A percentile compares a stretch with the other conserved stretches of the same genome.
Conservation (phyloP, 1,284 basidiomycete genomes). For the Gomphus bonarii region DNA sequence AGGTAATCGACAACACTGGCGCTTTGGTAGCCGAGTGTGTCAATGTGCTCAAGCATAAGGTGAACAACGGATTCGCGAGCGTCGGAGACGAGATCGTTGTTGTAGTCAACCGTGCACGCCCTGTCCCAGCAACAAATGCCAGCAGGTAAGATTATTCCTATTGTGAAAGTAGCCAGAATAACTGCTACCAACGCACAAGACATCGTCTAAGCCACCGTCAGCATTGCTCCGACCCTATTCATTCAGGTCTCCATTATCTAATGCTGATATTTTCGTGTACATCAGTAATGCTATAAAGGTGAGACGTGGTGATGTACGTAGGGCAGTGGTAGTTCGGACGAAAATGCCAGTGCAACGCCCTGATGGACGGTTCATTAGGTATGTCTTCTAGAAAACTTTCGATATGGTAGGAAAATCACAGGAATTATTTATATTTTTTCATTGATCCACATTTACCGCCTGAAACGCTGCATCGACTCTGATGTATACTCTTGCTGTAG, state of each 20-base stretch:
- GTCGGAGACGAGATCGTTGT: slow-evolving; percentile 96
- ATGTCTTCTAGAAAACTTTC: not conserved
- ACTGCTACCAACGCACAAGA: not conserved
- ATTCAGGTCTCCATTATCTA: not conserved
- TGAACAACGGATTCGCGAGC: slow-evolving; percentile 74
- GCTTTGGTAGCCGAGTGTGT: slow-evolving; percentile 94
- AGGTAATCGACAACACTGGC: slow-evolving; percentile 99
- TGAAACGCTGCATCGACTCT: not conserved
- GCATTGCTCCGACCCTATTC: too few relatives aligned
- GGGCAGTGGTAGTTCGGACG: slow-evolving; percentile 92
- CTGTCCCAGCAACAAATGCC: slow-evolving; percentile 41
- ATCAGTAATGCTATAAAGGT: slow-evolving; percentile 61
- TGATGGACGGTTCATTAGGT: slow-evolving; percentile 75
- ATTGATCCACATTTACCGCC: too few relatives aligned
- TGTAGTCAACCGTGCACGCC: slow-evolving; percentile 88
- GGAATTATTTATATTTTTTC: too few relatives aligned
- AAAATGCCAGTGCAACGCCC: slow-evolving; percentile 73
- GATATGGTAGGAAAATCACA: not conserved
- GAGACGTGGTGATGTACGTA: slow-evolving; percentile 84
- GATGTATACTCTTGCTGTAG: not conserved
- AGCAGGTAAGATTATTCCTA: slow-evolving; percentile 32
- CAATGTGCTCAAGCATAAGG: slow-evolving; percentile 94
- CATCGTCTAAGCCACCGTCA: not conserved
- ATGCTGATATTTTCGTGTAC: not conserved
- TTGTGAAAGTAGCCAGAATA: not conserved